These are phyloP conservation scores for Colletotrichum melonis DNA, from an alignment of 2,329 filamentous ascomycete species.

Conservation along the genomic window DNA sequence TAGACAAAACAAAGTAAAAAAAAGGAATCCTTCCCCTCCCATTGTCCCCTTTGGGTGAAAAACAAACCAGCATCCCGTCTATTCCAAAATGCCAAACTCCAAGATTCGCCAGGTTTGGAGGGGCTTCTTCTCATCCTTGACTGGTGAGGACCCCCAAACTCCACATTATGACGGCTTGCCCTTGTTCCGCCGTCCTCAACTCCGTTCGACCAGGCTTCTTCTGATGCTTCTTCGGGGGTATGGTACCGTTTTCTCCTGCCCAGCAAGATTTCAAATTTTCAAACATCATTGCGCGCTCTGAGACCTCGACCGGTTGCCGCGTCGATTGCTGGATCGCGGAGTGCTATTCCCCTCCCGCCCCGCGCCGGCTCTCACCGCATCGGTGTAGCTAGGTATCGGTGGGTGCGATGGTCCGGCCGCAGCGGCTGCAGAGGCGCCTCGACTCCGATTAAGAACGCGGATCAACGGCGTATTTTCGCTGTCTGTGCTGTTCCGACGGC, in stretches of 20 bases:
- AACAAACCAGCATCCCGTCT: slow-evolving; percentile 28
- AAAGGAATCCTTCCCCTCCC: slow-evolving; percentile 16
- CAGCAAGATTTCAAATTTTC: slow-evolving; percentile 25
- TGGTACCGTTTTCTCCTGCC: slow-evolving; percentile 34
- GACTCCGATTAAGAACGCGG: slow-evolving; percentile 60
- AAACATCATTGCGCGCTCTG: slow-evolving; percentile 36
- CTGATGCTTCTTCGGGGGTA: slow-evolving; percentile 5
- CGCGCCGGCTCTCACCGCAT: slow-evolving; percentile 71
- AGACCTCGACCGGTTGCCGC: slow-evolving; percentile 35
- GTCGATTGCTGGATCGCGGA: slow-evolving; percentile 21
- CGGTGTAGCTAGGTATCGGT: slow-evolving; percentile 86
- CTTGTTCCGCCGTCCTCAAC: slow-evolving; percentile 17
- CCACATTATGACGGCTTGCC: slow-evolving; percentile 26
- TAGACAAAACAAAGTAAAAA: background rate
- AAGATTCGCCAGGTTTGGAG: slow-evolving; percentile 24
- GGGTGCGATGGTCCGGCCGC: slow-evolving; percentile 54
- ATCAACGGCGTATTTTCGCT: slow-evolving; percentile 67
- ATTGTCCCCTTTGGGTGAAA: slow-evolving; percentile 1
- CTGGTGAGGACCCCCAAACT: background rate
- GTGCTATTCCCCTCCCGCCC: slow-evolving; percentile 58
- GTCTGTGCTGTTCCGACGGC: slow-evolving; percentile 67
- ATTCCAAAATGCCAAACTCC: slow-evolving; percentile 36
- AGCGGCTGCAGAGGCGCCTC: slow-evolving; percentile 61
- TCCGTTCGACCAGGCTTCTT: slow-evolving; percentile 4
- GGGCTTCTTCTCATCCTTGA: background rate